Base-by-base conservation (phyloP, 78 protist species). In the Dictyostelium firmibasis region DNA sequence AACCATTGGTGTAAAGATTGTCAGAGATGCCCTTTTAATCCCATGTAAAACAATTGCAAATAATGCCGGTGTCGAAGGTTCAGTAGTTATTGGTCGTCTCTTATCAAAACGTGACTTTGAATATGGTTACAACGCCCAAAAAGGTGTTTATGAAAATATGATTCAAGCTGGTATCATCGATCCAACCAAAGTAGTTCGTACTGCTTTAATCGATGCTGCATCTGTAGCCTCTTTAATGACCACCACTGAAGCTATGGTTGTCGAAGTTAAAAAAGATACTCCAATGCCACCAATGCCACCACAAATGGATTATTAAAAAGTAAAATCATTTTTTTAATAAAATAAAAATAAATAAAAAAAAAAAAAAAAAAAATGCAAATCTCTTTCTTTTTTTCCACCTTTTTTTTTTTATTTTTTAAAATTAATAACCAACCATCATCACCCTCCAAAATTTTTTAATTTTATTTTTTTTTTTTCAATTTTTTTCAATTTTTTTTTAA, bases 171-270 rank as follows among this genome's bases (percentile, higher is more conserved):
- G 99, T 38, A 98, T 99, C 96, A 97, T 99, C 91, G 99, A 99
- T 97, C 99, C 99, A 50, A 97, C 98, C 85, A 99, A 99, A 98
- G 99, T 99, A 6, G 99, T 99, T 64, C 81, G 98, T 53, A 98
- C 99, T 7, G 99, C 99, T 29, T 89, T 99, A 29, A 84, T 96
- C 13, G 98, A 97, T 83, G 99, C 99, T 18, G 93, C 98, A 10
- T 94, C 97, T 16, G 98, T 99, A 9, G 98, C 99, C 11, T 94
- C 99, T 10, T 97, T 99, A 76, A 97, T 99, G 99, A 97, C 96
- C 82, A 98, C 99, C 36, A 91, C 98, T 36, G 99, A 98, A 91
- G 96, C 96, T 31, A 87, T 93, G 92, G 91, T 98, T 18, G 96
- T 89, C 83, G 96, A 96, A 81, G 4, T 84, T 20, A 76, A 38